Evolutionary conservation across 768 basidiomycete genomes (phyloP).

Genomic region (Atractiella rhizophila): DNA sequence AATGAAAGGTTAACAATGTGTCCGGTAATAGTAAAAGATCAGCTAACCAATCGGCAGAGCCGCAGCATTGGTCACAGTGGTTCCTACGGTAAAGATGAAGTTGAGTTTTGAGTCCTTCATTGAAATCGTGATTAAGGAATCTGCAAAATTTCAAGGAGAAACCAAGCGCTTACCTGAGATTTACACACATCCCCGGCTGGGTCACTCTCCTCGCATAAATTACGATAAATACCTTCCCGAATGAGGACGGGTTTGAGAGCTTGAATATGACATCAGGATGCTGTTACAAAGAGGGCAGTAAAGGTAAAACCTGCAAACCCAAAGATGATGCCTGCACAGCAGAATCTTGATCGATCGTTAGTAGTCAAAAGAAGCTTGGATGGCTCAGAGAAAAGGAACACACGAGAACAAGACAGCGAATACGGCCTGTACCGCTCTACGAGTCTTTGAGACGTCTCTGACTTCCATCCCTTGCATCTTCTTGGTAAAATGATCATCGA

Average conservation of each 20-base stretch:
- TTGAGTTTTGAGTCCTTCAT: conserved; percentile 19
- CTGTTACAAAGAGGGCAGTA: neutral
- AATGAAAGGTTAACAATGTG: conserved; percentile 9
- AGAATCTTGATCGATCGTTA: conserved; percentile 8
- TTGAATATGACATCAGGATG: neutral
- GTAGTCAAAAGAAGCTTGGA: neutral
- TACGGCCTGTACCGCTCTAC: conserved; percentile 5
- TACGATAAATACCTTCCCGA: conserved; percentile 17
- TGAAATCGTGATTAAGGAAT: neutral
- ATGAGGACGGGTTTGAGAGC: conserved; percentile 23
- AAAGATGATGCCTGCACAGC: conserved; percentile 20
- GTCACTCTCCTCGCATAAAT: conserved; percentile 12
- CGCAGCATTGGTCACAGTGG: conserved; percentile 21
- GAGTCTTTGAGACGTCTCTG: neutral
- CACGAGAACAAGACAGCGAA: conserved; percentile 10
- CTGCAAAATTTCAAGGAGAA: neutral
- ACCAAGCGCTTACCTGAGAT: conserved; percentile 9
- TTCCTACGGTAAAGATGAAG: conserved; percentile 21
- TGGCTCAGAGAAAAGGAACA: neutral
- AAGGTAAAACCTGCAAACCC: conserved; percentile 15
- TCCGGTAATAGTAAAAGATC: neutral
- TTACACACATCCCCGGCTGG: conserved; percentile 9
- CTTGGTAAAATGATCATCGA: too few species aligned
- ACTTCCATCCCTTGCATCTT: too few species aligned
- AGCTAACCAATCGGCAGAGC: conserved; percentile 1